These are phyloP conservation scores for Meripilus lineatus DNA, from an alignment of 1,284 basidiomycete genomes.

Conservation along the genomic window DNA sequence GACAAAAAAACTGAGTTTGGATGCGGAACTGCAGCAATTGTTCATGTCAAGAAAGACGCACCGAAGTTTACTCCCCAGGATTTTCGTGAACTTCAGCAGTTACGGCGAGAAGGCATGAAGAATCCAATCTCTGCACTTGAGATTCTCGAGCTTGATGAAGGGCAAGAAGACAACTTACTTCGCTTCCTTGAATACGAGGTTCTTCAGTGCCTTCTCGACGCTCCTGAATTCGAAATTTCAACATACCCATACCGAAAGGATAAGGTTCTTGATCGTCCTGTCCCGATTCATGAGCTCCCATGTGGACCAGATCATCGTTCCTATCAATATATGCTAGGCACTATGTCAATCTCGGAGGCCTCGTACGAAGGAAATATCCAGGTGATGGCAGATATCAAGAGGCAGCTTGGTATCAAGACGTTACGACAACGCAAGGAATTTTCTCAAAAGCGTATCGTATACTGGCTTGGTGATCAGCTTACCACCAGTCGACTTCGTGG, in stretches of 20 bases:
- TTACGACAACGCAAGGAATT: slow-evolving; percentile 1
- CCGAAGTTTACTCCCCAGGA: neutral
- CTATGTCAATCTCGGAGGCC: slow-evolving; percentile 14
- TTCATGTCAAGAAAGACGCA: slow-evolving; percentile 2
- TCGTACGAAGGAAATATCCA: slow-evolving; percentile 19
- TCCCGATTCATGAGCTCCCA: slow-evolving; percentile 4
- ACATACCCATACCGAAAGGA: neutral
- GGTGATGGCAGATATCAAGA: slow-evolving; percentile 8
- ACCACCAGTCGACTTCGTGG: slow-evolving; percentile 16
- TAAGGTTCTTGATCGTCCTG: neutral
- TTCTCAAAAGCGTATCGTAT: slow-evolving; percentile 6
- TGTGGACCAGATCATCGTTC: slow-evolving; percentile 4
- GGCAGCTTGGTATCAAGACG: slow-evolving; percentile 11
- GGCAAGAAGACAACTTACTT: neutral
- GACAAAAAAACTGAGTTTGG: slow-evolving; percentile 3
- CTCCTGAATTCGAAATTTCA: neutral
- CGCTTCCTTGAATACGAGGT: neutral
- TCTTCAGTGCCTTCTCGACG: neutral
- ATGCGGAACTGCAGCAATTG: slow-evolving; percentile 3
- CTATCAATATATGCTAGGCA: slow-evolving; percentile 17
- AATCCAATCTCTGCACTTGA: neutral
- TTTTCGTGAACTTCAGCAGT: neutral
- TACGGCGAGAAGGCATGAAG: neutral
- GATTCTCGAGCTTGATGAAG: neutral
- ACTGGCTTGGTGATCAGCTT: slow-evolving; percentile 22